These are phyloP conservation scores for Scedosporium dehoogii DNA, from an alignment of 2,329 filamentous ascomycete species.

Conservation along the genomic window DNA sequence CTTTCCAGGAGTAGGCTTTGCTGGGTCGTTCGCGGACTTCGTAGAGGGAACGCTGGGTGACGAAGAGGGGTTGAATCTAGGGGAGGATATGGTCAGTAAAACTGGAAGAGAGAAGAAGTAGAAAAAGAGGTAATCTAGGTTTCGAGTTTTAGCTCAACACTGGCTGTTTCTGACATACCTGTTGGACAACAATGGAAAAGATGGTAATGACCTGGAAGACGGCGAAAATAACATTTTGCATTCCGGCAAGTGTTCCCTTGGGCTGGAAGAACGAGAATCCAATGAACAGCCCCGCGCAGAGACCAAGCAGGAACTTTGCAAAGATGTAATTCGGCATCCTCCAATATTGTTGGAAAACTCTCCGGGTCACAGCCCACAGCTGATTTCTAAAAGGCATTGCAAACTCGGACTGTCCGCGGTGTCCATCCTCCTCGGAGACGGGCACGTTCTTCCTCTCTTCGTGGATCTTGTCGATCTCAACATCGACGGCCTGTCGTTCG, in stretches of 20 bases:
- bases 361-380: constrained; percentile 50
- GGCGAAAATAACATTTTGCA: constrained; percentile 65
- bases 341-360: constrained; percentile 80
- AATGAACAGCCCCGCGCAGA: constrained; percentile 58
- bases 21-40: constrained; percentile 67
- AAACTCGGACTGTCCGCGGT: constrained; percentile 50
- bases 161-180: constrained; percentile 22
- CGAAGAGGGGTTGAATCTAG: constrained; percentile 66
- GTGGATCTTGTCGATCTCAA: constrained; percentile 56
- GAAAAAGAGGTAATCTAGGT: constrained; percentile 23
- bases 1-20: constrained; percentile 67
- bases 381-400: constrained; percentile 65
- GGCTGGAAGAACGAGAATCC: constrained; percentile 60
- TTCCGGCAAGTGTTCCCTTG: constrained; percentile 50
- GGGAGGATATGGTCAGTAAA: constrained; percentile 4
- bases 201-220: constrained; percentile 70
- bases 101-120: constrained; percentile 9
- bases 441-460: constrained; percentile 27
- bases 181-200: constrained; percentile 59
- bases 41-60: constrained; percentile 64
- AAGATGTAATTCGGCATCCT: constrained; percentile 70
- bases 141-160: no score
- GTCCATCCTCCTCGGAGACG: constrained; percentile 11
- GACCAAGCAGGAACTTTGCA: constrained; percentile 54
- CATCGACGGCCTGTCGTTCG: constrained; percentile 39